These are phyloP conservation scores for Arctium minus DNA, from an alignment of 129 eudicot genomes.

Conservation along the genomic window DNA sequence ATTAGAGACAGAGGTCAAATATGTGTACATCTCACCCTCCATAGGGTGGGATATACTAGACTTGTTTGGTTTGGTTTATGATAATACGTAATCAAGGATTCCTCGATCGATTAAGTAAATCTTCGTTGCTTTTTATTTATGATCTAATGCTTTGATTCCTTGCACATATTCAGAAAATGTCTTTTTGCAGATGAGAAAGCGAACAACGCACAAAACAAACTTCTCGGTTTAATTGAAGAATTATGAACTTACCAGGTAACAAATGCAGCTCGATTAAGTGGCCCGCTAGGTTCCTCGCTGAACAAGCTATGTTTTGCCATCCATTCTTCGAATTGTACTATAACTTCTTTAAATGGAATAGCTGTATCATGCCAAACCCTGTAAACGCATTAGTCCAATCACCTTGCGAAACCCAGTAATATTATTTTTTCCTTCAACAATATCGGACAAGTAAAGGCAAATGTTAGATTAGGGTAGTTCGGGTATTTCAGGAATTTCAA, in stretches of 20 bases:
- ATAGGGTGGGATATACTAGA: no score
- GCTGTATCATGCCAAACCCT: slow-evolving; percentile 99
- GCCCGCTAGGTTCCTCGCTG: slow-evolving; percentile 47
- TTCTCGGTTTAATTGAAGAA: background rate
- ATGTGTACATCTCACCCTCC: no score
- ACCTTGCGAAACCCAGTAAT: background rate
- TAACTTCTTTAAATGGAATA: slow-evolving; percentile 71
- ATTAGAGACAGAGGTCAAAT: no score
- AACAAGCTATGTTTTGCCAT: slow-evolving; percentile 52
- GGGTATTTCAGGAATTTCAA: background rate
- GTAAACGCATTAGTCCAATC: slow-evolving; percentile 31
- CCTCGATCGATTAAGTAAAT: no score
- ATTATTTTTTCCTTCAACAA: background rate
- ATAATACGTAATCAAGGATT: no score
- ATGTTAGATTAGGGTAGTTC: background rate
- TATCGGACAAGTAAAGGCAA: background rate
- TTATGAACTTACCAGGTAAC: slow-evolving; percentile 72
- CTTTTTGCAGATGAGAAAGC: background rate
- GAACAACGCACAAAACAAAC: background rate
- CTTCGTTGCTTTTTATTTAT: no score
- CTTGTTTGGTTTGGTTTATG: no score
- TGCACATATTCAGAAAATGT: background rate
- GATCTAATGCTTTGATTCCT: no score
- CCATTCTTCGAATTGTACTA: slow-evolving; percentile 83
- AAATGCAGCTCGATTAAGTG: slow-evolving; percentile 73